Percentiles rank a stretch among this genome's conserved stretches.
phyloP scores from a whole-genome alignment of 2,329 filamentous ascomycete genomes.

The Aspergillus novofumigatus region DNA sequence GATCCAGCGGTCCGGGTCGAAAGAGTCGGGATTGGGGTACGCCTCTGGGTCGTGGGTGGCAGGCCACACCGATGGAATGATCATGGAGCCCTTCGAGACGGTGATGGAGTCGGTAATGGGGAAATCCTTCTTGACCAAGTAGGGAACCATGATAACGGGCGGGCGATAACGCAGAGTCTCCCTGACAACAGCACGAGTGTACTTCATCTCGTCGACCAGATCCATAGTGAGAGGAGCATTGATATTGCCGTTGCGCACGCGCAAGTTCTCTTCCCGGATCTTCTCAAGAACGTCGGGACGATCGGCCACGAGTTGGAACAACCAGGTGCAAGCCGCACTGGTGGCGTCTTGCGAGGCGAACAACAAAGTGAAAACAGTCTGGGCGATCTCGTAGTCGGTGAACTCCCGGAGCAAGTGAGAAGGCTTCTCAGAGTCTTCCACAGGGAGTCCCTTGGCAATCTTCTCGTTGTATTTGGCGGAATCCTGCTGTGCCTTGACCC shows the following conservation, averaged over 20 bases:
- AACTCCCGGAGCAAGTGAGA: conserved; percentile 78
- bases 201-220: conserved; percentile 80
- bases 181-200: conserved; percentile 86
- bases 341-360: conserved; percentile 98
- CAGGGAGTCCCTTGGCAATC: conserved; percentile 65
- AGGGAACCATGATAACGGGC: conserved; percentile 95
- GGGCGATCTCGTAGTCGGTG: conserved; percentile 83
- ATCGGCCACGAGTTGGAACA: conserved; percentile 92
- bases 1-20: conserved; percentile 89
- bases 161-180: conserved; percentile 91
- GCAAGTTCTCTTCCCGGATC: conserved; percentile 85
- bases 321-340: conserved; percentile 86
- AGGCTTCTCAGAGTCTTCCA: conserved; percentile 73
- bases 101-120: conserved; percentile 84
- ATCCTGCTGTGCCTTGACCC: conserved; percentile 84
- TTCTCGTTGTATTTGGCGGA: conserved; percentile 78
- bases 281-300: conserved; percentile 88
- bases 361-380: conserved; percentile 92
- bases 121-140: conserved; percentile 91
- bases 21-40: conserved; percentile 83
- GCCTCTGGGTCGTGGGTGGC: conserved; percentile 89
- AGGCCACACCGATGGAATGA: conserved; percentile 86
- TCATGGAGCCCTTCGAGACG: conserved; percentile 92
- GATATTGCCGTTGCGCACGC: conserved; percentile 68
- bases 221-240: conserved; percentile 72